These are phyloP conservation scores for Penicillium atrosanguineum DNA, from an alignment of 495 filamentous ascomycete species.

Conservation along the genomic window DNA sequence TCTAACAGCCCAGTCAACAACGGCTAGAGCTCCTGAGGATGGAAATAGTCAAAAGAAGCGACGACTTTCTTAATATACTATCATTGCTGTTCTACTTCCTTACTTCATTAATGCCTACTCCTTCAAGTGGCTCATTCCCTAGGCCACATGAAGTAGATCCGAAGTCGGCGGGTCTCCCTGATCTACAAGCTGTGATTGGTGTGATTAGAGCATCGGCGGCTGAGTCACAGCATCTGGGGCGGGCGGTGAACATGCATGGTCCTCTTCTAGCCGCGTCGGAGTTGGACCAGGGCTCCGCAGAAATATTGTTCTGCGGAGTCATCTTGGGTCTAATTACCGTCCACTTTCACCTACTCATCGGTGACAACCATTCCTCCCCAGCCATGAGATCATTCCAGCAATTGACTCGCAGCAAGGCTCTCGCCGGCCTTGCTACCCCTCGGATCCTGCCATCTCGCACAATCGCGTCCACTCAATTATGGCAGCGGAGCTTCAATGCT, in stretches of 20 bases:
- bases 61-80: no score
- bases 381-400: slow-evolving; percentile 43
- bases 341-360: slow-evolving; percentile 7
- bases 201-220: neutral
- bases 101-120: no score
- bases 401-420: slow-evolving; percentile 38
- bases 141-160: slow-evolving; percentile 7
- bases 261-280: slow-evolving; percentile 20
- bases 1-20: no score
- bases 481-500: slow-evolving; percentile 58
- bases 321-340: slow-evolving; percentile 25
- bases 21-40: no score
- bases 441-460: slow-evolving; percentile 28
- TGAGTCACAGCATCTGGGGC: slow-evolving; percentile 6
- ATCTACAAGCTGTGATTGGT: slow-evolving; percentile 15
- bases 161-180: slow-evolving; percentile 20
- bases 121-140: no score
- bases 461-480: slow-evolving; percentile 28
- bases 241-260: slow-evolving; percentile 20
- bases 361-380: slow-evolving; percentile 5
- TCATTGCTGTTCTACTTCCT: no score
- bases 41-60: no score
- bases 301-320: slow-evolving; percentile 24
- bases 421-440: slow-evolving; percentile 24
- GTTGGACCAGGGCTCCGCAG: slow-evolving; percentile 32